Conservation (phyloP, 1,139 yeast species). For the Candida mesenterica region DNA sequence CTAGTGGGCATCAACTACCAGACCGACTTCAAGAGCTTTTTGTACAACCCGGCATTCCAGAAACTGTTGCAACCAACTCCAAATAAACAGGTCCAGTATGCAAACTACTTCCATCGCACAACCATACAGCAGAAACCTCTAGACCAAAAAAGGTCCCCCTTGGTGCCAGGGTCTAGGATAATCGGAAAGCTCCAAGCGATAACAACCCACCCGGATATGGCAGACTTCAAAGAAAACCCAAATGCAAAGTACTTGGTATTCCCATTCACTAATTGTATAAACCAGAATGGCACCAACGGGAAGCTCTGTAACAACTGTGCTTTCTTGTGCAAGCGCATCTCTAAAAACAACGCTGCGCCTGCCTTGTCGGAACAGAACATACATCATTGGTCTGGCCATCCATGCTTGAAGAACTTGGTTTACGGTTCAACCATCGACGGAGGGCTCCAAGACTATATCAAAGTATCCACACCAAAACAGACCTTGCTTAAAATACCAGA, state of each 20-base stretch:
- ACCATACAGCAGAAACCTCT: not conserved
- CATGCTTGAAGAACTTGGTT: conserved; percentile 26
- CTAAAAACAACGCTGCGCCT: conserved; percentile 6
- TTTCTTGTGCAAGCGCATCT: not conserved
- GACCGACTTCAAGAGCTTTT: conserved; percentile 23
- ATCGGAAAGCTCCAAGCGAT: conserved; percentile 25
- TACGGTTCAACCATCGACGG: conserved; percentile 41
- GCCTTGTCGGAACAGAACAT: conserved; percentile 1
- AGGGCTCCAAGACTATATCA: conserved; percentile 39
- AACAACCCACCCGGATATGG: conserved; percentile 10
- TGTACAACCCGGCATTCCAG: conserved; percentile 3
- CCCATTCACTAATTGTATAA: conserved; percentile 37
- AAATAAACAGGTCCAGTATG: conserved; percentile 2
- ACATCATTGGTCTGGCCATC: conserved; percentile 10
- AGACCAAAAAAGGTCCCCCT: conserved; percentile 6
- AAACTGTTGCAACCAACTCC: conserved; percentile 5
- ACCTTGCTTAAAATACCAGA: conserved; percentile 30
- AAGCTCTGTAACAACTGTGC: conserved; percentile 1
- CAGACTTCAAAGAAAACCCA: conserved; percentile 5
- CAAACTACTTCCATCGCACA: conserved; percentile 4
- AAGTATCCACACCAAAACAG: conserved; percentile 25
- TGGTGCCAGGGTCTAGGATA: conserved; percentile 36
- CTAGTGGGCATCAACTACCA: conserved; percentile 30
- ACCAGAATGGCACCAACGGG: conserved; percentile 17
- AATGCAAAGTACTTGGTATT: conserved; percentile 30